Conservation (phyloP, 495 filamentous ascomycete genomes). For the Penicillium flavigenum region DNA sequence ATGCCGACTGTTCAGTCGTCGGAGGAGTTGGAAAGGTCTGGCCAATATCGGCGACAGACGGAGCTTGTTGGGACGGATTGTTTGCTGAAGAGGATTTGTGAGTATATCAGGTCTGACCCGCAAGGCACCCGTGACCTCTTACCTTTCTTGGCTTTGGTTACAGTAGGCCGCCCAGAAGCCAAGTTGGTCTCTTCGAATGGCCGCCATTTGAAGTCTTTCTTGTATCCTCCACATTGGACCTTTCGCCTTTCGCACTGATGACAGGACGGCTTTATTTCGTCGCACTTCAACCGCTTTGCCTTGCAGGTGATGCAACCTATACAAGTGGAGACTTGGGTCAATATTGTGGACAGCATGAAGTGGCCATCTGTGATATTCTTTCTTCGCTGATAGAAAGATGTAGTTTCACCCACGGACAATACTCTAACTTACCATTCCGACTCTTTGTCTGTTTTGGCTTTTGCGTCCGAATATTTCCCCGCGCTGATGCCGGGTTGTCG, state of each 20-base stretch:
- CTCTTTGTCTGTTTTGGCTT: conserved; percentile 83
- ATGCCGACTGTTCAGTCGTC: conserved; percentile 19
- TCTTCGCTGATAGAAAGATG: not conserved
- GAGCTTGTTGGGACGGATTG: conserved; percentile 3
- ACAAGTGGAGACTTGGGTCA: conserved; percentile 32
- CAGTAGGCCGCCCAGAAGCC: conserved; percentile 43
- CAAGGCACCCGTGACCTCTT: conserved; percentile 9
- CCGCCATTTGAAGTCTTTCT: conserved; percentile 83
- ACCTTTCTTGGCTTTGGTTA: conserved; percentile 52
- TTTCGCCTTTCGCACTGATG: conserved; percentile 70
- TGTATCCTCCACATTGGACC: conserved; percentile 74
- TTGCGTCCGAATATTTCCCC: conserved; percentile 31
- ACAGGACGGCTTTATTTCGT: conserved; percentile 74
- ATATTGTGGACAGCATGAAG: conserved; percentile 28
- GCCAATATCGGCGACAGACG: not conserved
- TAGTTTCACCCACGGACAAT: not conserved
- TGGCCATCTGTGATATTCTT: not conserved
- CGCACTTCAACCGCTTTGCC: conserved; percentile 77
- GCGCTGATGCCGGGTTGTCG: conserved; percentile 30
- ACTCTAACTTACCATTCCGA: conserved; percentile 65
- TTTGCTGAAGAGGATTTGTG: not conserved
- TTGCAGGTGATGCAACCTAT: conserved; percentile 81
- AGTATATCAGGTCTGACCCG: not conserved
- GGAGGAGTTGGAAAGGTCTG: conserved; percentile 21
- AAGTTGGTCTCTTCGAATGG: conserved; percentile 69